A percentile compares a stretch with the other conserved stretches of the same genome.
These are phyloP conservation scores for Aspergillus udagawae DNA, from an alignment of 2,329 filamentous ascomycete species.

Conservation along the genomic window DNA sequence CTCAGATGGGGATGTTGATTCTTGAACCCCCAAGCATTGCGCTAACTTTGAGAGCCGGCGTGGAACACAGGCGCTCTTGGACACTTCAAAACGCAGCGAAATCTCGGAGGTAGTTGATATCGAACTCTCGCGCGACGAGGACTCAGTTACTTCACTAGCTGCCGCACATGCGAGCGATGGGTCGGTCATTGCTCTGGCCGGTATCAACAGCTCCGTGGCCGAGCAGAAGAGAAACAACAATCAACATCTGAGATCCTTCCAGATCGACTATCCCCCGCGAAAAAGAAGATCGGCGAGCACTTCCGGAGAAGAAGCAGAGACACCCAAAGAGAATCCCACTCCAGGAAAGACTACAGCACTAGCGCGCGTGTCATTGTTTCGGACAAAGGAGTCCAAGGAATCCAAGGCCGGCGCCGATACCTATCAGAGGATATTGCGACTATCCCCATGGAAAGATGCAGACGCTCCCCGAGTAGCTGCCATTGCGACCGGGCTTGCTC, in stretches of 20 bases:
- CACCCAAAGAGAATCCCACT: conserved; percentile 23
- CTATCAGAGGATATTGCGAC: conserved; percentile 56
- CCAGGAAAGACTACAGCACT: conserved; percentile 41
- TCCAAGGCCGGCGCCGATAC: conserved; percentile 42
- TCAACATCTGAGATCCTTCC: conserved; percentile 75
- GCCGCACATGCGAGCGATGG: conserved; percentile 58
- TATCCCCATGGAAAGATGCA: conserved; percentile 53
- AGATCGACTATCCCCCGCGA: conserved; percentile 53
- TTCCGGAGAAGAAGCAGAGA: conserved; percentile 13
- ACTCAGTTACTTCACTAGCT: conserved; percentile 80
- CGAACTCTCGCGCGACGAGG: conserved; percentile 76
- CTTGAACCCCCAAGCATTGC: not conserved
- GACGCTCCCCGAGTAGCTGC: conserved; percentile 65
- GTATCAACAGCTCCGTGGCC: conserved; percentile 74
- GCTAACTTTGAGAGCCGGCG: not conserved
- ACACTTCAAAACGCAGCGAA: conserved; percentile 62
- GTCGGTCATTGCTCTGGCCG: conserved; percentile 61
- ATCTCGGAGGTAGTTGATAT: conserved; percentile 66
- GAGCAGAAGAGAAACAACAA: conserved; percentile 74
- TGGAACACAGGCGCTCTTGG: conserved; percentile 60
- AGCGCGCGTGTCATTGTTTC: conserved; percentile 52
- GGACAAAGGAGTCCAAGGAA: conserved; percentile 28
- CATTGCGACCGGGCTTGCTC: conserved; percentile 72
- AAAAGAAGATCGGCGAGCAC: conserved; percentile 28
- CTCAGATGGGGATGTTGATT: not conserved